Evolutionary conservation across 352 stramenopile species (phyloP), one percentile per base, ranked within the genome.

Genomic region (Globisporangium carolinianum): DNA sequence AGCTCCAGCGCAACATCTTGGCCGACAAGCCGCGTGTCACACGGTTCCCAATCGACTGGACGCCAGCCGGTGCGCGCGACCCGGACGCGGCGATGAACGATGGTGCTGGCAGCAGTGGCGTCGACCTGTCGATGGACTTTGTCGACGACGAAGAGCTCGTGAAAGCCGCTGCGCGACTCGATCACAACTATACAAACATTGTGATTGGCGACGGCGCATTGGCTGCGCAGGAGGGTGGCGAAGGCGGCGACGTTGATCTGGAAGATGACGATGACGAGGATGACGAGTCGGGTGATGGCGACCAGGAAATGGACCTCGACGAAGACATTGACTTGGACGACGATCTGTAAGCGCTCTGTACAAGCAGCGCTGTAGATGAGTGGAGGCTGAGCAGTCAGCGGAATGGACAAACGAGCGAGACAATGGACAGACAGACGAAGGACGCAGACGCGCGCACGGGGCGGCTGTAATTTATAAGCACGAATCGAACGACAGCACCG

Each of bases 11-110:
- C 61, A 97, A 97, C 69, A 98, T 99, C 57, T 76, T 99, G 59
- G 94, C 95, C 0, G 97, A 99, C 66, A 98, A 99, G 73, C 96
- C 97, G 15, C 84, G 92, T 46, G 89, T 98, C 53, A 96, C 83
- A 54, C 81, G 86, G 6, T 99, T 99, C 79, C 90, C 91, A 9
- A 99, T 99, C 73, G 84, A 97, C 60, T 99, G 97, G 97, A 88
- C 85, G 42, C 79, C 82, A 1, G 78, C 83, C 1, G 73, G 65
- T 35, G 65, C 74, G 9, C 66, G 68, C 65, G 70, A 76, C 37
- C 49, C 70, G n/a, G 80, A 83, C 51, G 63, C 69, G 5, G 76
- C 72, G 60, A 66, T 74, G 51, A 63, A 74, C 54, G 55, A 69
- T 24, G 61, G 42, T 18, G 42, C 24, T 5, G 51, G 17, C 17